Evolutionary conservation across 257 asterid species (phyloP).

Genomic region (Perilla frutescens): DNA sequence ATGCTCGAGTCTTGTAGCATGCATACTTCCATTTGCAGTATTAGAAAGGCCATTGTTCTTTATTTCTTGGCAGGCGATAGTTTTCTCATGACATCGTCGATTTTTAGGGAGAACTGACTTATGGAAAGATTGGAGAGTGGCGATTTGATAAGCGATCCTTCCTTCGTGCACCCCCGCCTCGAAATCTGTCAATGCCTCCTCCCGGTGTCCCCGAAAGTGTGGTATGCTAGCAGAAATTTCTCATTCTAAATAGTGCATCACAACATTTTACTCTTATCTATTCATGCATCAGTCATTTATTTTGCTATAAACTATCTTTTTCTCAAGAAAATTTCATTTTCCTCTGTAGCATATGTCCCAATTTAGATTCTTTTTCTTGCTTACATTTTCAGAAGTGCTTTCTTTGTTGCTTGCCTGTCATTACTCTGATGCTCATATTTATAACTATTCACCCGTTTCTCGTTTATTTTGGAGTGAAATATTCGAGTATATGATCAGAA

Average conservation of each 20-base stretch:
- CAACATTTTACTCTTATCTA: too few species aligned
- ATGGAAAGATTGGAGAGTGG: conserved; percentile 67
- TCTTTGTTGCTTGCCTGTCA: background rate
- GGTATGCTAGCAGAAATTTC: conserved; percentile 46
- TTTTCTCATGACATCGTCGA: conserved; percentile 14
- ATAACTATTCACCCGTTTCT: background rate
- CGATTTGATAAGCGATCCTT: conserved; percentile 64
- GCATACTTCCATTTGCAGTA: background rate
- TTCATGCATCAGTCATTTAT: too few species aligned
- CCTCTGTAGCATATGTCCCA: too few species aligned
- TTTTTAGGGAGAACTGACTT: conserved; percentile 65
- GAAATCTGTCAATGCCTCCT: conserved; percentile 67
- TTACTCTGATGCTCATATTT: background rate
- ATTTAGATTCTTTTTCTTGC: background rate
- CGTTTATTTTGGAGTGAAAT: background rate
- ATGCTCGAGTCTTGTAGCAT: background rate
- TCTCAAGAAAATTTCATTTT: too few species aligned
- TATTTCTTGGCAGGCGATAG: background rate
- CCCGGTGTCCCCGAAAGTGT: conserved; percentile 71
- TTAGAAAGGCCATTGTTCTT: background rate
- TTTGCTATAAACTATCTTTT: too few species aligned
- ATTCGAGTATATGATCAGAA: background rate
- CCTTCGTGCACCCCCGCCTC: conserved; percentile 53
- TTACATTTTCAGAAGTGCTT: background rate
- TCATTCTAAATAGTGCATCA: background rate